phyloP scores from a whole-genome alignment of 139 green algal genomes.

The Parachlorella kessleri region DNA sequence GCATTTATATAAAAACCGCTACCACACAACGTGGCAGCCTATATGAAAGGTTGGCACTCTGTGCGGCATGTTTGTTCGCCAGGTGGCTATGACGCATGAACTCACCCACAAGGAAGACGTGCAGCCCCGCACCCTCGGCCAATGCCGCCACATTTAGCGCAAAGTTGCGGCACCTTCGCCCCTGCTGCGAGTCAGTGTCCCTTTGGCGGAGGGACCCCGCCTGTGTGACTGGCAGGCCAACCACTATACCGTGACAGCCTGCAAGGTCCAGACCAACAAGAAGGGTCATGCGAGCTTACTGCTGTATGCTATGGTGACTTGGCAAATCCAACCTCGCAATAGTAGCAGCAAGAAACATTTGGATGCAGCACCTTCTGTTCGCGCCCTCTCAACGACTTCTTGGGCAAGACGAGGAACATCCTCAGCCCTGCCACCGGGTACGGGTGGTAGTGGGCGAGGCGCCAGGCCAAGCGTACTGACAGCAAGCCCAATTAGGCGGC shows the following conservation, averaged over 20 bases:
- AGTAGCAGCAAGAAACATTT: too few relatives aligned
- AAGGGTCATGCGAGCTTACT: too few relatives aligned
- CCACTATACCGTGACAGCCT: slow-evolving; percentile 36
- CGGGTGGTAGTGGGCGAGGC: slow-evolving; percentile 16
- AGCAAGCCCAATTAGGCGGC: slow-evolving; percentile 28
- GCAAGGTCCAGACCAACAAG: too few relatives aligned
- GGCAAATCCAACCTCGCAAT: too few relatives aligned
- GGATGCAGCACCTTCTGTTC: slow-evolving; percentile 11
- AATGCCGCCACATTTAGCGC: slow-evolving; percentile 12
- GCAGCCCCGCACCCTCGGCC: neutral
- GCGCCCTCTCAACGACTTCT: slow-evolving; percentile 21
- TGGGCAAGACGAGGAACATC: slow-evolving; percentile 10
- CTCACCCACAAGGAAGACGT: slow-evolving; percentile 32
- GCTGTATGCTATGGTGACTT: too few relatives aligned
- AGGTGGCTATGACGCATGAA: neutral
- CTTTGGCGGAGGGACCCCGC: slow-evolving; percentile 5
- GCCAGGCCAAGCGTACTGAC: slow-evolving; percentile 43
- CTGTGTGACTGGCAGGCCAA: slow-evolving; percentile 38
- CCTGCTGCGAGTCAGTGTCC: slow-evolving; percentile 43
- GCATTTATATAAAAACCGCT: neutral
- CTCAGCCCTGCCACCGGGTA: slow-evolving; percentile 11
- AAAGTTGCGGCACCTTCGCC: slow-evolving; percentile 45
- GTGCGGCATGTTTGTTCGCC: too few relatives aligned
- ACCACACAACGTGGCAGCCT: neutral
- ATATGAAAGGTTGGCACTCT: neutral